Evolutionary conservation across 2,329 filamentous ascomycete species (phyloP), one percentile per base, ranked within the genome.

Genomic region (Ramularia endophylla): DNA sequence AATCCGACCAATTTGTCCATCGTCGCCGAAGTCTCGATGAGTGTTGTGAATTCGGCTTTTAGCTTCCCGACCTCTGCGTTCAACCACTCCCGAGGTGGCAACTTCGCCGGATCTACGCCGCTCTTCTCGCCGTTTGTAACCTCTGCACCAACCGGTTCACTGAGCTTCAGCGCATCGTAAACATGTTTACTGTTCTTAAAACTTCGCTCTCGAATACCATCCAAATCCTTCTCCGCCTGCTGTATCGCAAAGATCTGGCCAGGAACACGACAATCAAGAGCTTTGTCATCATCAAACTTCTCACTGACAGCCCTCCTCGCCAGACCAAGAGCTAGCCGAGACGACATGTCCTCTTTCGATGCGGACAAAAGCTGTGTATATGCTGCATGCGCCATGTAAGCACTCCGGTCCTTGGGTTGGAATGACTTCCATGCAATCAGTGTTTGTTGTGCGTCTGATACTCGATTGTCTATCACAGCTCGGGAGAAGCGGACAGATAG

Each of bases 361-460:
- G 36, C 50, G 5, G 57, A 59, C 15, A 61, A 35, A 34, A 62
- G 38, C 35, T 61, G 57, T 20, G 58, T 62, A n/a, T 59, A 50
- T 15, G 51, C 58, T 12, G 54, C 58, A 45, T 63, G 61, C 2
- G 61, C 61, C 51, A 63, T 55, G 43, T 61, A 62, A 15, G 59
- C 44, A 5, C 50, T 43, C 9, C 56, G 47, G 40, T 63, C 57
- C 38, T 48, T 50, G 0, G 59, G 59, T 36, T 54, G 49, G 6
- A 56, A 38, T 8, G 50, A 50, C 38, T 62, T 64, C 36, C 61
- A 39, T 32, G 59, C 56, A 18, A 64, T 61, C 19, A 64, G 44
- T 9, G 59, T 47, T 41, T 62, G 56, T 38, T 62, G 59, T 7
- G 53, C 58, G 44, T 64, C 61, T 22, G 50, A 48, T 27, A 54